Evolutionary conservation across 805 yeast genomes (phyloP), one percentile per base, ranked within the genome.

Genomic region (Candida railenensis): DNA sequence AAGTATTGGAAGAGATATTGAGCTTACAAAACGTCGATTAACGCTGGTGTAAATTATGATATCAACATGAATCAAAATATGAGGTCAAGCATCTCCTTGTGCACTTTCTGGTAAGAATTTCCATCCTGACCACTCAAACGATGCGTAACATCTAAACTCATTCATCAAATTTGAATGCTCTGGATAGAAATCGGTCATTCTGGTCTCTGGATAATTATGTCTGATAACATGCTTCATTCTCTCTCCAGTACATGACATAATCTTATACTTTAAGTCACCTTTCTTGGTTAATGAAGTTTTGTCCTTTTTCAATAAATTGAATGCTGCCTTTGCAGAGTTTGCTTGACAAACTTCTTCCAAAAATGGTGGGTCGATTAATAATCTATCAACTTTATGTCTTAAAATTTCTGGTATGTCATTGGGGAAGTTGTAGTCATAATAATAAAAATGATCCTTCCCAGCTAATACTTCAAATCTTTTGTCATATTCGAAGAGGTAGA

Each of bases 281-380:
- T 48, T 18, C 11, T 52, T 55, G 0, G 83, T 76, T 48, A 61
- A 67, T 14, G 49, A 56, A 1, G 62, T 58, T 38, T 59, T 65
- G 38, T 81, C 78, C 2, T 53, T 50, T 32, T 63, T 67, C 45
- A 87, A 59, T 42, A 90, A 63, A 21, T 79, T 74, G 22, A 81
- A 73, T 0, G 92, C 95, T 8, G 74, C 71, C 40, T 48, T 48
- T 1, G 74, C 62, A 1, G 73, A 82, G 52, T 87, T 87, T 9
- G 78, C 71, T 63, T 90, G 97, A 58, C 96, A 90, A 46, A 85
- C 89, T 39, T 77, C 80, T 55, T 87, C 88, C 49, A 91, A 69
- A 58, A 88, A 90, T 18, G 97, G 97, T 7, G 97, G 97, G 62
- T 90, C 97, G 8, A 89, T 81, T 47, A 90, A 64, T 7, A 89